Evolutionary conservation across 176 grass and related monocot genomes (phyloP).

Genomic region (Poa annua): DNA sequence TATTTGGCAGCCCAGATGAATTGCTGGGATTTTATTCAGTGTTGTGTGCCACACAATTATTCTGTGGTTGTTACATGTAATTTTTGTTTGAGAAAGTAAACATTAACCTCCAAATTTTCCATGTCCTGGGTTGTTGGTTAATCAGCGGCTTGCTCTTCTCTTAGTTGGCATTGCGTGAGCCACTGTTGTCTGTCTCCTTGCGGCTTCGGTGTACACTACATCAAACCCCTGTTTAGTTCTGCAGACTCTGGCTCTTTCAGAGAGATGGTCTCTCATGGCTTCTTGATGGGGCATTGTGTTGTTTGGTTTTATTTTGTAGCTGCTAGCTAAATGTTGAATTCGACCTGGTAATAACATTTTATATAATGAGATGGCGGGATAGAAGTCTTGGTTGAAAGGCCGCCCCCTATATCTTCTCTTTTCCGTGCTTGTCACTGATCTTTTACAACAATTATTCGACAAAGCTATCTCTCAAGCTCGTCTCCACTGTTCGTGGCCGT

Average conservation of each 20-base stretch:
- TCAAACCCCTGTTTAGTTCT: neutral
- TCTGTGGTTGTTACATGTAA: neutral
- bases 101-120: neutral
- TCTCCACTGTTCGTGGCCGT: too few relatives aligned
- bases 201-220: neutral
- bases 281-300: neutral
- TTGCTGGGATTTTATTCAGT: neutral
- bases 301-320: neutral
- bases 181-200: neutral
- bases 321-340: too few relatives aligned
- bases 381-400: too few relatives aligned
- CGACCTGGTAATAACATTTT: too few relatives aligned
- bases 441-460: too few relatives aligned
- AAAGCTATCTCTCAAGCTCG: too few relatives aligned
- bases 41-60: neutral
- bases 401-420: too few relatives aligned
- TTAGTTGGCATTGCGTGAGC: neutral
- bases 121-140: neutral
- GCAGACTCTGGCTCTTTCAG: neutral
- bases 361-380: too few relatives aligned
- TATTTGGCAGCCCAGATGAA: neutral
- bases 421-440: too few relatives aligned
- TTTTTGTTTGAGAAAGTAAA: too few relatives aligned
- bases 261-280: neutral
- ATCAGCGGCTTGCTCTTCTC: neutral